These are phyloP conservation scores for Posidonia australis DNA, from an alignment of 106 monocot genomes.

Conservation along the genomic window DNA sequence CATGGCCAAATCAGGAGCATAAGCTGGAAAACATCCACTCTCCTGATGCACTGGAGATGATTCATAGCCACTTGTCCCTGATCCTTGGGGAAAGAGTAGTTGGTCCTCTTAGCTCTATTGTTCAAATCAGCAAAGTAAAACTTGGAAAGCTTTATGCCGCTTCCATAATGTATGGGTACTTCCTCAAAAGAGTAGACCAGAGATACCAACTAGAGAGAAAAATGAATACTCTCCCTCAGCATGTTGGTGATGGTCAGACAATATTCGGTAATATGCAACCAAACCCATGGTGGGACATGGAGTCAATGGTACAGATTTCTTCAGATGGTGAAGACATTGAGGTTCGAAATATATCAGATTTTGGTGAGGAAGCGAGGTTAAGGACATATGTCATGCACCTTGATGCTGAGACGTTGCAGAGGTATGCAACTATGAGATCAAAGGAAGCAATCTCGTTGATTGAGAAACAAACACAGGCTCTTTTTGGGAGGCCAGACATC, in stretches of 20 bases:
- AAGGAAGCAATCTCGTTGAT: constrained; percentile 73
- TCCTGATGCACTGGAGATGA: constrained; percentile 81
- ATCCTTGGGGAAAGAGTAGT: constrained; percentile 67
- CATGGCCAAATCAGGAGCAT: constrained; percentile 68
- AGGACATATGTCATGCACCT: constrained; percentile 79
- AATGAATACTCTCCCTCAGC: constrained; percentile 58
- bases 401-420: constrained; percentile 88
- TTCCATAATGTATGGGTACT: constrained; percentile 97
- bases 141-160: constrained; percentile 97
- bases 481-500: constrained; percentile 85
- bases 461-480: constrained; percentile 91
- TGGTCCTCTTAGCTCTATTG: constrained; percentile 51
- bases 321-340: constrained; percentile 36
- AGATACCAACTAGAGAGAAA: constrained; percentile 78
- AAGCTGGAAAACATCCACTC: constrained; percentile 73
- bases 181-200: constrained; percentile 86
- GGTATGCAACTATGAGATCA: constrained; percentile 82
- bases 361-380: constrained; percentile 18
- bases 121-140: constrained; percentile 82
- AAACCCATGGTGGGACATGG: constrained; percentile 88
- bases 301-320: constrained; percentile 74
- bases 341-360: constrained; percentile 14
- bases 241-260: constrained; percentile 5
- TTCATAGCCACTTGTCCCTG: constrained; percentile 66
- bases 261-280: constrained; percentile 40